Evolutionary conservation across 2,329 filamentous ascomycete species (phyloP), one percentile per base, ranked within the genome.

Genomic region (Calonectria ilicicola): DNA sequence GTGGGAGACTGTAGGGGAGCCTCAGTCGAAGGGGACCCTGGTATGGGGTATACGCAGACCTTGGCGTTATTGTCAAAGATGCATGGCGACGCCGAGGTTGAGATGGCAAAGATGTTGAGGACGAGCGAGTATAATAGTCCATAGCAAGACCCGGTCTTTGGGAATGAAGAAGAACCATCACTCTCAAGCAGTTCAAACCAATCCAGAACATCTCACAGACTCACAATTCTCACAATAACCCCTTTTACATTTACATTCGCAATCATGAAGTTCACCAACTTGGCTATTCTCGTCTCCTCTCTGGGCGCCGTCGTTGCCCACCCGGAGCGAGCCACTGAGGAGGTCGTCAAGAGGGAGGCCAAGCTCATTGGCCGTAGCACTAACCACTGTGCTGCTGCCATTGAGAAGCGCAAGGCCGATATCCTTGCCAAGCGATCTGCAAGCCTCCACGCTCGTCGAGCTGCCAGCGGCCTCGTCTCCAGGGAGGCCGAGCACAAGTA

Each of bases 341-440:
- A 70, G 32, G 14, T 65, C 10, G 62, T 53, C 35, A 70, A 70
- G 44, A 32, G 51, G 8, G 71, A 73, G 56, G 63, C 67, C 10
- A 29, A 35, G 38, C 26, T 73, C 14, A 65, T 73, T 15, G 71
- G 71, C 10, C 46, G 71, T 19, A 65, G 63, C 67, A 70, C 51
- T n/a, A 67, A 70, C 71, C 60, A 67, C 44, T 73, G 71, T 38
- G 71, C 71, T 15, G 67, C 67, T 17, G 67, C 58, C 21, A 70
- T 73, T 42, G 71, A 73, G 29, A 73, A 70, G 53, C 63, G 71
- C 35, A 70, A 66, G 53, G 71, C 67, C 23, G 64, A 51, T 5
- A 70, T 70, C 2, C 44, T 67, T 32, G 71, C 56, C 26, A 73
- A 73, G 46, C 56, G 67, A 49, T 38, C 67, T 19, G 51, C 38